Evolutionary conservation across 2,329 filamentous ascomycete genomes (phyloP), one percentile per base, ranked within the genome.

Genomic region (Phaeosphaeriaceae sp.): DNA sequence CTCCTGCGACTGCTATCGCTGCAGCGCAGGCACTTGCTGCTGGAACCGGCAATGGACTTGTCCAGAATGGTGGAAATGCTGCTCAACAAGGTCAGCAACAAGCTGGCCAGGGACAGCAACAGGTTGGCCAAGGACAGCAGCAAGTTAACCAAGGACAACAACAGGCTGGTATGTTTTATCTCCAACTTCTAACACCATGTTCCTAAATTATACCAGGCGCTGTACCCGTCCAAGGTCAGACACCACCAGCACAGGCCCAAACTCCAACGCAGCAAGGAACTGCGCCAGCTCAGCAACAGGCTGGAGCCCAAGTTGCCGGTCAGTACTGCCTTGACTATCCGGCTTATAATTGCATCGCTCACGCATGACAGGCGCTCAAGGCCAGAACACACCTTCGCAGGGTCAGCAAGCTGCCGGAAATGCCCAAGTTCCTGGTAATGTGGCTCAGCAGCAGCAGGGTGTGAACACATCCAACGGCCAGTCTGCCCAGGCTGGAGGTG

Each of bases 1-100:
- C 67, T 44, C 72, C 72, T 6, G 67, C 70, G 17, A 68, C 67
- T 40, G 72, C 72, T 42, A 74, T 75, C 41, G 63, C 62, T 36
- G 72, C 72, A 19, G 70, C 69, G 19, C 54, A 66, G 52, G 60
- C 68, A 20, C 68, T 76, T 46, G 65, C 67, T 21, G 45, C 59
- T n/a, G 72, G 72, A 27, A 66, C 62, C 20, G 73, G 73, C 24
- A 75, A 73, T 27, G 73, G 73, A 13, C 57, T 60, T 46, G 68
- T 74, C 21, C 55, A 63, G 54, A 62, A 65, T 42, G 64, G 63
- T 42, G 65, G 54, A 20, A 15, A 36, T 13, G 52, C 10, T 31
- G 45, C 10, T 11, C 46, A 50, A 31, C 52, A 52, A 24, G 51
- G 24, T 47, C 51, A 52, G 50, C 50, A 45, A 13, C 42, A 47